A percentile compares a stretch with the other conserved stretches of the same genome.
phyloP scores from a whole-genome alignment of 2,329 filamentous ascomycete species.

The Beauveria asiatica region DNA sequence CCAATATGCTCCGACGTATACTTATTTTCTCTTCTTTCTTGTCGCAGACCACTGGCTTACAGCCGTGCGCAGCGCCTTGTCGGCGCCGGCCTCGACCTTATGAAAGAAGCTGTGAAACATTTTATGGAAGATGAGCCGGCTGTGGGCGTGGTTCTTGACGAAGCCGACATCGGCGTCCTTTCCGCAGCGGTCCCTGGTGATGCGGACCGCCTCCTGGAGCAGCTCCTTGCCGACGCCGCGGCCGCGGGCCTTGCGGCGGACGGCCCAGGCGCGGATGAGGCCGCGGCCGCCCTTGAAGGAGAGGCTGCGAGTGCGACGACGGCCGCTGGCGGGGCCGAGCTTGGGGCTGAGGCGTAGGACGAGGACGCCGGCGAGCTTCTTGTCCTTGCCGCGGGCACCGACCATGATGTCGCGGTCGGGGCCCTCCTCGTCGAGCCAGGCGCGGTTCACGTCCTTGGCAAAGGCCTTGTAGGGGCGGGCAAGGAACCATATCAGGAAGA shows the following conservation, averaged over 20 bases:
- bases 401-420: constrained; percentile 45
- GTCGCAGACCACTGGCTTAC: constrained; percentile 39
- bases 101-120: constrained; percentile 56
- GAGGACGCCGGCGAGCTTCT: constrained; percentile 58
- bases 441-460: constrained; percentile 11
- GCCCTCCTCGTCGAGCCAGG: constrained; percentile 15
- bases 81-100: constrained; percentile 49
- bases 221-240: constrained; percentile 65
- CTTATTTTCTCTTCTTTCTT: constrained; percentile 33
- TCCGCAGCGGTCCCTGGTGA: constrained; percentile 61
- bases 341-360: constrained; percentile 56
- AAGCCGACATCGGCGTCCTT: constrained; percentile 62
- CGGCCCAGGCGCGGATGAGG: constrained; percentile 77
- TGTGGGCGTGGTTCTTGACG: constrained; percentile 70
- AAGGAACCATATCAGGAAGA: constrained; percentile 19
- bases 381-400: constrained; percentile 57
- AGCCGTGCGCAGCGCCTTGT: constrained; percentile 42
- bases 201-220: constrained; percentile 61
- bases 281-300: constrained; percentile 51
- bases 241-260: constrained; percentile 57
- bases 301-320: constrained; percentile 22
- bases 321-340: constrained; percentile 17
- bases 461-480: constrained; percentile 25
- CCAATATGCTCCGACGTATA: neutral
- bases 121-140: constrained; percentile 50